Evolutionary conservation across 441 rosid genomes (phyloP), one percentile per base, ranked within the genome.

Genomic region (Omphalea diandra): DNA sequence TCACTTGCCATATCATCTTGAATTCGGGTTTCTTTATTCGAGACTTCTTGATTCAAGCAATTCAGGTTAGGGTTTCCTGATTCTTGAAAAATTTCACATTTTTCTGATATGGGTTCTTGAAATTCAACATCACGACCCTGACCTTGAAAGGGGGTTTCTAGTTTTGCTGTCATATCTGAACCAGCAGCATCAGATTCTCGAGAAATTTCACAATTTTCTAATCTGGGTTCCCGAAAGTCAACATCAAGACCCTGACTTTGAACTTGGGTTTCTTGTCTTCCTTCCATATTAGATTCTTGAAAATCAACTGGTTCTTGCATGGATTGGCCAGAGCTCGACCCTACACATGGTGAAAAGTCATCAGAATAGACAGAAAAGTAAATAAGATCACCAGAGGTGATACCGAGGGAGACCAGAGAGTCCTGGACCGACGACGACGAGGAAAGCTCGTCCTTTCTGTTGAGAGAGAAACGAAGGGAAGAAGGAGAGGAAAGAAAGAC

Each of bases 301-400:
- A 35, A 57, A 56, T 32, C 20, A 6, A 46, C 12, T 2, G 41
- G 31, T 11, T 29, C 27, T n/a, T 8, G 26, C 18, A 62, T 32
- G 46, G 35, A 46, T 1, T 18, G 15, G 14, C 24, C 38, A 1
- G 68, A 29, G 26, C 71, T 38, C 22, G 35, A 35, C 9, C 14
- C 41, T 31, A 20, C 38, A 41, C 12, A 31, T 11, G 65, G 60
- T 18, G 73, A 32, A 62, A 82, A 79, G 5, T 65, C 73, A 26
- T 63, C 54, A 18, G 80, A 78, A 62, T 65, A 29, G 15, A 69
- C 68, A 58, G 94, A 79, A 83, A 74, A 88, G 66, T 83, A 90
- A 49, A 91, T 36, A 1, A 90, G 85, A 77, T 94, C 97, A 36
- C 97, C 97, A 46, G 91, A 70, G 22, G 88, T 71, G 20, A 88